phyloP scores from a whole-genome alignment of 805 yeast genomes.

The Suhomyces vadensis region DNA sequence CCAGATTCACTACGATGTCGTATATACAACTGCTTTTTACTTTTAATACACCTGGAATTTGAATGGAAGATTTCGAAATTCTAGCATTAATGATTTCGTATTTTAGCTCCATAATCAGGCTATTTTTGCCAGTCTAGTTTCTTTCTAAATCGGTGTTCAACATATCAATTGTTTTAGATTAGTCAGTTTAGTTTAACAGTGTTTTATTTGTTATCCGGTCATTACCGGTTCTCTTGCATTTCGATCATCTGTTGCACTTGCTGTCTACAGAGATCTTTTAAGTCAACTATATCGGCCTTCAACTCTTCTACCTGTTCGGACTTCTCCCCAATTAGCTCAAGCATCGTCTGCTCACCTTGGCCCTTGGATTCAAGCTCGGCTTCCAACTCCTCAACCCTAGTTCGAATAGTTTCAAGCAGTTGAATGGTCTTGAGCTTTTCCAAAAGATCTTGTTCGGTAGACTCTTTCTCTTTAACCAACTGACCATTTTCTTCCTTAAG shows the following conservation, averaged over 20 bases:
- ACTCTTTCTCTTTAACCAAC: constrained; percentile 58
- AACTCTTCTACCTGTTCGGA: constrained; percentile 83
- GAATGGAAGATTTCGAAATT: no score
- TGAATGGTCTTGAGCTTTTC: constrained; percentile 29
- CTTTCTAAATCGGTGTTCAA: no score
- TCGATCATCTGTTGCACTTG: constrained; percentile 85
- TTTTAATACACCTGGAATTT: no score
- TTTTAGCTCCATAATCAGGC: no score
- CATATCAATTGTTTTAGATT: no score
- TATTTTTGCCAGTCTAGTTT: no score
- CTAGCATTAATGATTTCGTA: no score
- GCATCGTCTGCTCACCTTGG: constrained; percentile 51
- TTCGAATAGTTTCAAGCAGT: constrained; percentile 32
- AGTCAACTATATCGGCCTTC: constrained; percentile 82
- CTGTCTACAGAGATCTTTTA: constrained; percentile 77
- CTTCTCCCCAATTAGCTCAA: constrained; percentile 82
- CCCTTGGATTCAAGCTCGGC: constrained; percentile 36
- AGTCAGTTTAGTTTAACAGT: no score
- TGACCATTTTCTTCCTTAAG: constrained; percentile 61
- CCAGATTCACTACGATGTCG: no score
- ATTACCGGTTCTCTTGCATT: constrained; percentile 10
- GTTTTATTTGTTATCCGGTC: background rate
- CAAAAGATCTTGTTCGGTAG: constrained; percentile 67
- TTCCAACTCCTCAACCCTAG: constrained; percentile 26
- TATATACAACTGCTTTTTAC: background rate